Conservation (phyloP, 2,329 filamentous ascomycete species). For the Diaporthe helianthi region DNA sequence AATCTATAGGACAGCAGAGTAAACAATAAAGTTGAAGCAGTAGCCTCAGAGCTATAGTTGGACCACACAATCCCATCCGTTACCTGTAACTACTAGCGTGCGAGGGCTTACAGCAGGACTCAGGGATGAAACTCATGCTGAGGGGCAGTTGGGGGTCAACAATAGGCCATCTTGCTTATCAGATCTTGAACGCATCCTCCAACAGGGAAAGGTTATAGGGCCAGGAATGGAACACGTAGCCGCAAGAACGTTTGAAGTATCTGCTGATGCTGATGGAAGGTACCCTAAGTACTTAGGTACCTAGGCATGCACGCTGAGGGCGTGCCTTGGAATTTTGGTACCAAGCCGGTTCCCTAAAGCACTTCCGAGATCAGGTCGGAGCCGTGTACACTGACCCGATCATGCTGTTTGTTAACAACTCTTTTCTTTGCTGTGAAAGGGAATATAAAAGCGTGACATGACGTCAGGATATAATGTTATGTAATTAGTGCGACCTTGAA, state of each 20-base stretch:
- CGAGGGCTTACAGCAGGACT: no score
- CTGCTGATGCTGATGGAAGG: constrained; percentile 35
- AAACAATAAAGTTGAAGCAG: constrained; percentile 26
- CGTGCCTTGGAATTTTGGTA: neutral
- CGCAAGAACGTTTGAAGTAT: constrained; percentile 31
- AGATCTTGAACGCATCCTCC: no score
- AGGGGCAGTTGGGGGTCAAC: no score
- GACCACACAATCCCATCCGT: no score
- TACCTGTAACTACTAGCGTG: no score
- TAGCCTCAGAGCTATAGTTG: neutral
- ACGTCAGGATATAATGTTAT: no score
- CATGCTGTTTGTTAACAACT: neutral
- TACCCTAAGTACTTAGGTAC: no score
- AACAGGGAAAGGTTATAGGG: no score
- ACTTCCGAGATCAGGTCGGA: neutral
- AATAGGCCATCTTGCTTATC: no score
- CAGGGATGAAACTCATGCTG: no score
- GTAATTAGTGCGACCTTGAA: neutral
- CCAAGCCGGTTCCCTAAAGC: no score
- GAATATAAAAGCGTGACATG: no score
- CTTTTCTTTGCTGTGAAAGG: neutral
- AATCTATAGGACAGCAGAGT: constrained; percentile 35
- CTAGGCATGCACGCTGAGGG: neutral
- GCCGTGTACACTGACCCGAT: neutral
- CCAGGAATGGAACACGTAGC: neutral